Evolutionary conservation across 1,284 basidiomycete species (phyloP), one percentile per base, ranked within the genome.

Genomic region (Volvariella volvacea): DNA sequence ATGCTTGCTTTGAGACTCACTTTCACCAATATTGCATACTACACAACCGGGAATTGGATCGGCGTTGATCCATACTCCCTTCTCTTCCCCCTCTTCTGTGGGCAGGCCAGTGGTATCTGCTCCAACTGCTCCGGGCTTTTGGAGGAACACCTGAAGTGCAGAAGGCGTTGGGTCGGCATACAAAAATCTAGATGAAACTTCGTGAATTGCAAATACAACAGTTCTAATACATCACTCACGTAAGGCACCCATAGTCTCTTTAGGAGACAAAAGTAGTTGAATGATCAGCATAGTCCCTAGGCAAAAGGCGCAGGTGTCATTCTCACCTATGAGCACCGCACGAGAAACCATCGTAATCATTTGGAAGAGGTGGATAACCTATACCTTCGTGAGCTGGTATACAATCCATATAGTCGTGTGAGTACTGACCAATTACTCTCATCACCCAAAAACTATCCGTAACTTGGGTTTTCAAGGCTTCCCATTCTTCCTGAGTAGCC

Each of bases 391-490:
- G n/a, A 36, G 34, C 14, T 15, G 7, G n/a, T 6, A n/a, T 6
- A 36, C n/a, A 36, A 36, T 15, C n/a, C n/a, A 7, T 6, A n/a
- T 15, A 15, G 19, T 15, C 7, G 4, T 16, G 7, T 36, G n/a
- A n/a, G 8, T 20, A 36, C 34, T 6, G 45, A 84, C 86, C 88
- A 47, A 92, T 87, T 2, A 84, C 67, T 3, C 91, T 74, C 85
- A 92, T 83, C 4, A 83, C 78, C 91, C 91, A 93, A 57, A 93
- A 94, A 50, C 80, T 83, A 53, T 92, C 78, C 50, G 89, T 78
- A 0, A 92, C 80, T 56, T 83, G 74, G 17, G 61, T 58, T 20
- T 73, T 74, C 42, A 92, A 66, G 0, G 75, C 73, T 19, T 66
- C 48, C 83, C 86, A 88, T 59, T 93, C 90, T 2, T 77, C 74